Percentiles rank a stretch among this genome's conserved stretches.
Conservation (phyloP, 768 basidiomycete species). For the Lactifluus volemus region DNA sequence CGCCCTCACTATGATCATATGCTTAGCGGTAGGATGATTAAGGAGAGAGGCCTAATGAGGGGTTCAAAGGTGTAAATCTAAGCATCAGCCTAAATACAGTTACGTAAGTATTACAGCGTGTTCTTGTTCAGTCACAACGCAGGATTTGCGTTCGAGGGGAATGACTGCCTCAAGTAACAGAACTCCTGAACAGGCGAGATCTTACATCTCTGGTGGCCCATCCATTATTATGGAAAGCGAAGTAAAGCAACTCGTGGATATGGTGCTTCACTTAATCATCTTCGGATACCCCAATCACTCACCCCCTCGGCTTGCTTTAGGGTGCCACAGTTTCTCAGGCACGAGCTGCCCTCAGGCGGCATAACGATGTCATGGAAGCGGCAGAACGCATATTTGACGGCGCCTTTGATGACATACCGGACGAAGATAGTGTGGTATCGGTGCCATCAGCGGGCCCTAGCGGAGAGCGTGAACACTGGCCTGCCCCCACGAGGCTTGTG, state of each 20-base stretch:
- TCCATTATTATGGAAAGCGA: conserved; percentile 30
- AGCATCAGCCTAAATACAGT: not conserved
- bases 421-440: conserved; percentile 36
- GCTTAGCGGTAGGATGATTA: not conserved
- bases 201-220: not conserved
- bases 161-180: not conserved
- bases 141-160: not conserved
- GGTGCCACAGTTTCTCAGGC: conserved; percentile 80
- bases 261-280: conserved; percentile 21
- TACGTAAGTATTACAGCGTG: conserved; percentile 1
- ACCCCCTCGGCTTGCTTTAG: conserved; percentile 33
- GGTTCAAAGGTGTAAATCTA: no score
- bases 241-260: conserved; percentile 30
- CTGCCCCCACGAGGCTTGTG: conserved; percentile 9
- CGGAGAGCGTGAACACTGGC: not conserved
- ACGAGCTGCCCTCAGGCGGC: conserved; percentile 67
- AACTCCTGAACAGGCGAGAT: conserved; percentile 6
- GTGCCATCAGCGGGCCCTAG: conserved; percentile 14
- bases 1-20: not conserved
- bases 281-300: not conserved
- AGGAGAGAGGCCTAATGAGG: no score
- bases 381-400: conserved; percentile 83
- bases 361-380: conserved; percentile 88
- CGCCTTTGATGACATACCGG: conserved; percentile 65
- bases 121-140: not conserved